Conservation (phyloP, 169 alveolate species). For the Eimeria acervulina region DNA sequence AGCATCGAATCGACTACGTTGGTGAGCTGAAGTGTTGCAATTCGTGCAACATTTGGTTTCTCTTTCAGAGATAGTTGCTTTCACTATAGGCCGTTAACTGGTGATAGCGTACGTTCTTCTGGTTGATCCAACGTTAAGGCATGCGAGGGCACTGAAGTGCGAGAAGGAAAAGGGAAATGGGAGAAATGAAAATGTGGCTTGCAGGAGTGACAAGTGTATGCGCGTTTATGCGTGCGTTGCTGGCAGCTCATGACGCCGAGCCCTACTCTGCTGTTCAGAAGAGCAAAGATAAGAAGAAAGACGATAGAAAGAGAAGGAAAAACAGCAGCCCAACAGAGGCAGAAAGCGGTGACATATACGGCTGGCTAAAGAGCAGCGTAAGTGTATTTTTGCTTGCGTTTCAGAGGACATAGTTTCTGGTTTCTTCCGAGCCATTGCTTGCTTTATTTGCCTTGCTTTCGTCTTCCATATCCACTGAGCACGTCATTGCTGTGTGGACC, state of each 20-base stretch:
- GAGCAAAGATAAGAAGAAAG: conserved; percentile 74
- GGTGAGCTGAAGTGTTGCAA: conserved; percentile 60
- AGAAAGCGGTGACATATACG: conserved; percentile 93
- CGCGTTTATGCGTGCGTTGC: background rate
- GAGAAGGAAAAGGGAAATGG: no score
- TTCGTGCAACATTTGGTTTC: background rate
- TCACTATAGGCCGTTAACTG: no score
- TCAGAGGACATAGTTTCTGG: background rate
- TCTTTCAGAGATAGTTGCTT: no score
- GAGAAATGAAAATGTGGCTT: no score
- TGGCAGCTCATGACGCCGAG: conserved; percentile 96
- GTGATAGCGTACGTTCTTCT: background rate
- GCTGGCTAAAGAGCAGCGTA: conserved; percentile 92
- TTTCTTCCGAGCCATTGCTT: background rate
- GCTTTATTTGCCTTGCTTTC: background rate
- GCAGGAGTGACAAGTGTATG: background rate
- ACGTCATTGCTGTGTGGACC: no score
- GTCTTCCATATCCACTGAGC: no score
- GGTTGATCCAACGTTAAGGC: background rate
- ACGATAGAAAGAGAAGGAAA: conserved; percentile 86
- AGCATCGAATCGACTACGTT: conserved; percentile 95
- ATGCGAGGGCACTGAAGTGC: background rate
- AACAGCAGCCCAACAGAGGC: conserved; percentile 83
- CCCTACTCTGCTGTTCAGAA: conserved; percentile 93
- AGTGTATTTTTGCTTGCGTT: background rate